Conservation (phyloP, 2,329 filamentous ascomycete genomes). For the Cladophialophora bantiana region DNA sequence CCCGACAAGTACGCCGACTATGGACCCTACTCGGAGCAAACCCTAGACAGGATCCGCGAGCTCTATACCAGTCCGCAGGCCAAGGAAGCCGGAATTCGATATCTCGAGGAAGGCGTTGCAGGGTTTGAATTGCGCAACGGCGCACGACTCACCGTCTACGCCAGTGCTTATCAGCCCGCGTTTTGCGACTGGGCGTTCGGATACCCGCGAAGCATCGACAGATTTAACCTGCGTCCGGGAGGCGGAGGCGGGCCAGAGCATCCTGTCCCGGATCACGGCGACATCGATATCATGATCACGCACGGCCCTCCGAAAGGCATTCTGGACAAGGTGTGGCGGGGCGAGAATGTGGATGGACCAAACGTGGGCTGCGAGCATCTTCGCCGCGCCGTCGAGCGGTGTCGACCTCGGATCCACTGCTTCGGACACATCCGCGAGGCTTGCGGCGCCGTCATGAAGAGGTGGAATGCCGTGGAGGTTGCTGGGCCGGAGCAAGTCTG, state of each 20-base stretch:
- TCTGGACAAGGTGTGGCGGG: conserved; percentile 53
- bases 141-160: conserved; percentile 60
- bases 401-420: conserved; percentile 63
- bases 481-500: background rate
- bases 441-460: conserved; percentile 37
- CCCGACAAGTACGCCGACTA: conserved; percentile 41
- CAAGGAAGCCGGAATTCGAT: conserved; percentile 55
- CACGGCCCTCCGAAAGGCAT: conserved; percentile 64
- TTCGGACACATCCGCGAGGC: conserved; percentile 48
- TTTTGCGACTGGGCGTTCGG: conserved; percentile 65
- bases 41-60: conserved; percentile 48
- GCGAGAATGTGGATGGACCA: conserved; percentile 33
- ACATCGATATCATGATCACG: conserved; percentile 60
- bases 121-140: conserved; percentile 58
- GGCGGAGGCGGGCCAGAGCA: conserved; percentile 29
- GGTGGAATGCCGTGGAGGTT: conserved; percentile 18
- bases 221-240: conserved; percentile 55
- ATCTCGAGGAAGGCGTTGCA: conserved; percentile 63
- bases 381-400: conserved; percentile 58
- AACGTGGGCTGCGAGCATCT: conserved; percentile 64
- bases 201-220: conserved; percentile 59
- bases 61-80: conserved; percentile 58
- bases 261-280: conserved; percentile 52
- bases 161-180: conserved; percentile 62
- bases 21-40: conserved; percentile 39